Evolutionary conservation across 805 yeast species (phyloP).

Genomic region (Nakazawaea sp.): DNA sequence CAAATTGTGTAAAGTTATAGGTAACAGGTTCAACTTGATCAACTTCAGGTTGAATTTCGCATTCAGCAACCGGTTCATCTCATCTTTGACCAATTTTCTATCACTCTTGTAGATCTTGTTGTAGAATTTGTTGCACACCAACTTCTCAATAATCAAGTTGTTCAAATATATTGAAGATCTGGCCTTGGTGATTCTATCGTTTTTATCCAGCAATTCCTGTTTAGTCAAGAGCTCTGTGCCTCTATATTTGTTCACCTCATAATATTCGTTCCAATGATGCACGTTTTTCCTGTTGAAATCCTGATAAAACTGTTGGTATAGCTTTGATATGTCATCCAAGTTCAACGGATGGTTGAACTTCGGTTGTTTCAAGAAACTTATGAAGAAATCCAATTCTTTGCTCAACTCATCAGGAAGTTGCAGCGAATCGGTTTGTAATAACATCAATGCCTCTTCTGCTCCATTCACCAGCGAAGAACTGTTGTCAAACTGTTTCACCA

Average conservation of each 20-base stretch:
- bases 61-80: slow-evolving; percentile 20
- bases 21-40: slow-evolving; percentile 17
- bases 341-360: slow-evolving; percentile 28
- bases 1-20: slow-evolving; percentile 22
- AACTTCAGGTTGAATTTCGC: slow-evolving; percentile 20
- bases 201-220: slow-evolving; percentile 8
- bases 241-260: slow-evolving; percentile 2
- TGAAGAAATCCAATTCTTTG: slow-evolving; percentile 19
- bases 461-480: background rate
- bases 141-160: slow-evolving; percentile 23
- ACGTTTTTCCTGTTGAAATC: slow-evolving; percentile 18
- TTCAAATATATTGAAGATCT: slow-evolving; percentile 17
- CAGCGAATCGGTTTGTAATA: slow-evolving; percentile 6
- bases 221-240: slow-evolving; percentile 10
- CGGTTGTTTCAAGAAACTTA: slow-evolving; percentile 26
- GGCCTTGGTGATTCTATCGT: slow-evolving; percentile 6
- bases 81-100: slow-evolving; percentile 22
- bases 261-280: slow-evolving; percentile 15
- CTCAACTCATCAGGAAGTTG: slow-evolving; percentile 21
- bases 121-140: slow-evolving; percentile 26
- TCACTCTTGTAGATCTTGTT: slow-evolving; percentile 25
- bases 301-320: slow-evolving; percentile 26
- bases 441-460: background rate
- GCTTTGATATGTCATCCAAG: slow-evolving; percentile 24
- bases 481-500: background rate